Percentiles rank a stretch among this genome's conserved stretches.
Conservation (phyloP, 805 yeast genomes). For the Sugiyamaella mastotermitis region DNA sequence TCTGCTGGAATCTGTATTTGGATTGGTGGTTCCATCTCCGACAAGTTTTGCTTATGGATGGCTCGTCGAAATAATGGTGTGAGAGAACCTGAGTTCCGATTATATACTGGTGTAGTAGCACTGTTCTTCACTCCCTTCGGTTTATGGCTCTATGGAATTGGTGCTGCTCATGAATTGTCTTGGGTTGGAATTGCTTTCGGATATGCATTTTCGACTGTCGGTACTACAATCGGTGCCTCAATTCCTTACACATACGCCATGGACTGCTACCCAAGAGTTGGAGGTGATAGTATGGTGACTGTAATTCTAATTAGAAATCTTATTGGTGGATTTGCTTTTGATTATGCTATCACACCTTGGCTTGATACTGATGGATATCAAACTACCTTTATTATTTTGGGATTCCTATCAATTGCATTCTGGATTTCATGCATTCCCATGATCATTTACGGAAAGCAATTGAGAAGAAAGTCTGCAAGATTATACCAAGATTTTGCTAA, state of each 20-base stretch:
- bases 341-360: conserved; percentile 8
- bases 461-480: conserved; percentile 5
- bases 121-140: conserved; percentile 11
- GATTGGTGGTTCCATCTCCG: conserved; percentile 9
- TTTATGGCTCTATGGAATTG: conserved; percentile 17
- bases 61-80: conserved; percentile 13
- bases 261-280: conserved; percentile 8
- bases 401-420: conserved; percentile 1
- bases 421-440: conserved; percentile 9
- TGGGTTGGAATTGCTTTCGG: conserved; percentile 18
- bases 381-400: conserved; percentile 6
- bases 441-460: conserved; percentile 8
- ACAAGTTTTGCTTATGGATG: conserved; percentile 11
- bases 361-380: conserved; percentile 5
- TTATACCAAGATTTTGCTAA: conserved; percentile 5
- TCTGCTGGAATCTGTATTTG: conserved; percentile 6
- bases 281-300: conserved; percentile 6
- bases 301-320: conserved; percentile 6
- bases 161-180: conserved; percentile 11
- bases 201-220: conserved; percentile 13
- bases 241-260: conserved; percentile 3
- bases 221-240: conserved; percentile 12
- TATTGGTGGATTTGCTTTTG: conserved; percentile 7
- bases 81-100: conserved; percentile 17
- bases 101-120: conserved; percentile 13